Base-by-base conservation (phyloP, 2,329 filamentous ascomycete genomes). In the Aspergillus glaucus region DNA sequence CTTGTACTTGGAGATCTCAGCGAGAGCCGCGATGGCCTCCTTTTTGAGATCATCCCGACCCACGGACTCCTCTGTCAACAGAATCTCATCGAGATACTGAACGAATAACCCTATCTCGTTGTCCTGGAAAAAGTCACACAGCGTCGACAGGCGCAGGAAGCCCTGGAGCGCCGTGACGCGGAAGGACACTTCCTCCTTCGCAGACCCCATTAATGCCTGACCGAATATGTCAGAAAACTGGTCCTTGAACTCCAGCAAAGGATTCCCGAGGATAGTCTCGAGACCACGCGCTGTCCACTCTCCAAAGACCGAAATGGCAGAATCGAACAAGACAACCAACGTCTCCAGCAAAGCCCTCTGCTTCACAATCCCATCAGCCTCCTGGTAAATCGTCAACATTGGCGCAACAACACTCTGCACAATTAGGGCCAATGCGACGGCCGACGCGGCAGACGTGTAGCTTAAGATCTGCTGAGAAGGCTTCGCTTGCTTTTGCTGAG, bases 401-500 rank as follows among this genome's bases (percentile, higher is more conserved):
- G 75, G 75, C 0, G 82, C 79, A 21, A 85, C 64, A 12, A 82
- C 71, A 4, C 76, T 75, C 57, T 79, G 75, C 8, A 81, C 67
- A 8, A 85, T 64, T 39, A 79, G 70, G 45, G 77, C 76, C 45
- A 80, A 80, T 1, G 82, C 74, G 15, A 74, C 63, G 1, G 74
- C 64, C 15, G 80, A 81, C 5, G 80, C 76, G 42, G 76, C 72
- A 1, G 80, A 77, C 9, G 84, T 66, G 6, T 76, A 76, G 34
- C 75, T 70, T 14, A 86, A 61, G 15, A 86, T 84, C 22, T 79
- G 76, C 15, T 81, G 81, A 3, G 81, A 77, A 8, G 81, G 81
- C 58, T 80, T 80, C 3, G 83, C 84, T 60, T 86, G 81, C 60
- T 85, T 85, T 4, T 82, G 83, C 41, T 83, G 82, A 6, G 84